A percentile compares a stretch with the other conserved stretches of the same genome.
These are phyloP conservation scores for Aspergillus cejpii DNA, from an alignment of 2,329 filamentous ascomycete genomes.

Conservation along the genomic window DNA sequence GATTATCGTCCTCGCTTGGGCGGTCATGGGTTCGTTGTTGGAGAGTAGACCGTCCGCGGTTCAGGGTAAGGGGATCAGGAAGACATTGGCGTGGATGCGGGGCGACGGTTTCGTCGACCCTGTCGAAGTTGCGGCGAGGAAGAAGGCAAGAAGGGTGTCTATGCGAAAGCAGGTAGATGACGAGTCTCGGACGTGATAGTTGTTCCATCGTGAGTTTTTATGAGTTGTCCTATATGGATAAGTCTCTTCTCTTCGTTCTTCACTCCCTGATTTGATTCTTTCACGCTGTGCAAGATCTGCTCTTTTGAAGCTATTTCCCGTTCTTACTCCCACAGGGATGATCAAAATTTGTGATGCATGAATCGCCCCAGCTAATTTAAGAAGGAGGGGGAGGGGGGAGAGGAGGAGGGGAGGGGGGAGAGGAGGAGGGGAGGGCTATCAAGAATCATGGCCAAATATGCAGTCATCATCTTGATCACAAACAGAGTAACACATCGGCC, in stretches of 20 bases:
- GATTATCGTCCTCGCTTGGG: conserved; percentile 73
- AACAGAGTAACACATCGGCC: too few relatives aligned
- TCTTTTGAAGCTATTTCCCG: neutral
- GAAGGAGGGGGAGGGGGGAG: too few relatives aligned
- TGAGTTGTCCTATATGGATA: neutral
- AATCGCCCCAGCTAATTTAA: too few relatives aligned
- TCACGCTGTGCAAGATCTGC: neutral
- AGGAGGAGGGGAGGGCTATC: too few relatives aligned
- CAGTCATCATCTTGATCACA: too few relatives aligned
- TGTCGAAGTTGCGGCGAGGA: conserved; percentile 43
- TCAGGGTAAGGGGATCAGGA: conserved; percentile 60
- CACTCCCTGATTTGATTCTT: neutral
- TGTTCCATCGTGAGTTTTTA: neutral
- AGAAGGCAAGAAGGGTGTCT: conserved; percentile 27
- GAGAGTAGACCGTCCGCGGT: conserved; percentile 64
- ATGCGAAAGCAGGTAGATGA: conserved; percentile 8
- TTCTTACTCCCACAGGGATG: neutral
- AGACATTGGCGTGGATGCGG: conserved; percentile 64
- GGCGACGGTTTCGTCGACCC: conserved; percentile 72
- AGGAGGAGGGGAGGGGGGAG: too few relatives aligned
- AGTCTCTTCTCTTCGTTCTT: neutral
- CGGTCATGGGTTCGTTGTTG: conserved; percentile 69
- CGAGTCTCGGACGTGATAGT: neutral
- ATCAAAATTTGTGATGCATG: neutral
- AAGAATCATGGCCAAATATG: too few relatives aligned